Conservation (phyloP, 2,329 filamentous ascomycete species). For the Drechslerella coelobrocha region DNA sequence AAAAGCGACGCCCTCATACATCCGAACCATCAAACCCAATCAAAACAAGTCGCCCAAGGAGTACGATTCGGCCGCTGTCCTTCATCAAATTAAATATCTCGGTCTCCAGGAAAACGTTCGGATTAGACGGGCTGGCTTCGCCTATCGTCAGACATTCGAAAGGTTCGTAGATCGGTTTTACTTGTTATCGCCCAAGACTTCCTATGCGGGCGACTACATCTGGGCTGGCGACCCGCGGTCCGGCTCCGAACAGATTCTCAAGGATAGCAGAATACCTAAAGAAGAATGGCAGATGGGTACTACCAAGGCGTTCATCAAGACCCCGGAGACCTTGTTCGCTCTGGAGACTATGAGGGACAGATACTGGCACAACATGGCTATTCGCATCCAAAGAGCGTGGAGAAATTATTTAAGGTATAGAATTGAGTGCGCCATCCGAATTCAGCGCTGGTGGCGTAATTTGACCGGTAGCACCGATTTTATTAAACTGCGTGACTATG, state of each 20-base stretch:
- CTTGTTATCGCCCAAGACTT: slow-evolving; percentile 84
- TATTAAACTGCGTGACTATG: slow-evolving; percentile 83
- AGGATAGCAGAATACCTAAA: slow-evolving; percentile 70
- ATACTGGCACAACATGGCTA: slow-evolving; percentile 81
- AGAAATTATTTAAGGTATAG: slow-evolving; percentile 94
- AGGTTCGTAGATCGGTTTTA: slow-evolving; percentile 98
- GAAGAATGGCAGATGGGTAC: slow-evolving; percentile 98
- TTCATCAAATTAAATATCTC: slow-evolving; percentile 94
- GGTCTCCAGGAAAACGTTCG: slow-evolving; percentile 98
- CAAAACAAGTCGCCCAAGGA: slow-evolving; percentile 97
- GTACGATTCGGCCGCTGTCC: slow-evolving; percentile 97
- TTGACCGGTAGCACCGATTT: slow-evolving; percentile 90
- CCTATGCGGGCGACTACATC: slow-evolving; percentile 72
- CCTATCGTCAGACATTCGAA: slow-evolving; percentile 98
- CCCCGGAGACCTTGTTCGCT: slow-evolving; percentile 94
- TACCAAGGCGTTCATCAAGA: slow-evolving; percentile 99
- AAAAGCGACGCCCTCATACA: slow-evolving; percentile 97
- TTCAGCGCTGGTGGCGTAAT: slow-evolving; percentile 89
- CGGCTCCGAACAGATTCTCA: slow-evolving; percentile 92
- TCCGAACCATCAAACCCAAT: slow-evolving; percentile 98
- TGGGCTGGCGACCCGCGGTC: slow-evolving; percentile 73
- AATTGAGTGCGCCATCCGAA: slow-evolving; percentile 90
- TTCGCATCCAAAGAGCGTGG: slow-evolving; percentile 96
- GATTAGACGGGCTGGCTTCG: slow-evolving; percentile 96
- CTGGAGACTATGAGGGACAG: slow-evolving; percentile 96